Base-by-base conservation (phyloP, 345 rosid genomes). In the Eucalyptus cloeziana region DNA sequence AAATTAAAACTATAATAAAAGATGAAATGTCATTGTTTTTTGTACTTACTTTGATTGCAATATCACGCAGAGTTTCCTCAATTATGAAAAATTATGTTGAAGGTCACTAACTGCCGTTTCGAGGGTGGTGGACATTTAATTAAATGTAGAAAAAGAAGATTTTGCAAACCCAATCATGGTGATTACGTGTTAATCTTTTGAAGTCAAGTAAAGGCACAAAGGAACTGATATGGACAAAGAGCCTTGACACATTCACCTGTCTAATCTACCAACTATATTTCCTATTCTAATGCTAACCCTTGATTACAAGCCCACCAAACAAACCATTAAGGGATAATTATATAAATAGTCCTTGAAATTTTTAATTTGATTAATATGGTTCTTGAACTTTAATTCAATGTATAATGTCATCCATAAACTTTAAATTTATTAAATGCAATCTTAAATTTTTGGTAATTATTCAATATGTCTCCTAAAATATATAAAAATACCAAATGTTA, bases 321-420 rank as follows among this genome's bases (percentile, higher is more conserved):
- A n/a, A n/a, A n/a, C 21, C 19, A 64, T n/a, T 31, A 64, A 30
- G 62, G 30, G 30, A 62, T 62, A 62, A 62, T 27, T 30, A 62
- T 4, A 62, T 30, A 30, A 62, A 27, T 30, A 0, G 5, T 62
- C 31, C 1, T 6, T 30, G 4, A 62, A 62, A 0, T 13, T 62
- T 62, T 62, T 62, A 62, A 62, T 62, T 5, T 13, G 1, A 12
- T 62, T 14, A 8, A 62, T 30, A 30, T 14, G 0, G 3, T 30
- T 0, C 0, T 52, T 52, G 25, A 19, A 21, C 2, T 52, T 52
- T 19, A 7, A 4, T 0, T 52, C 8, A 19, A 52, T 52, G 0
- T 52, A 2, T 52, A 52, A 52, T 52, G 10, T 19, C 21, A 9
- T 52, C 25, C 10, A 0, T 52, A 21, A 52, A 52, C 10, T 52